phyloP scores from a whole-genome alignment of 2,329 filamentous ascomycete genomes.

The Penicillium nordicum region DNA sequence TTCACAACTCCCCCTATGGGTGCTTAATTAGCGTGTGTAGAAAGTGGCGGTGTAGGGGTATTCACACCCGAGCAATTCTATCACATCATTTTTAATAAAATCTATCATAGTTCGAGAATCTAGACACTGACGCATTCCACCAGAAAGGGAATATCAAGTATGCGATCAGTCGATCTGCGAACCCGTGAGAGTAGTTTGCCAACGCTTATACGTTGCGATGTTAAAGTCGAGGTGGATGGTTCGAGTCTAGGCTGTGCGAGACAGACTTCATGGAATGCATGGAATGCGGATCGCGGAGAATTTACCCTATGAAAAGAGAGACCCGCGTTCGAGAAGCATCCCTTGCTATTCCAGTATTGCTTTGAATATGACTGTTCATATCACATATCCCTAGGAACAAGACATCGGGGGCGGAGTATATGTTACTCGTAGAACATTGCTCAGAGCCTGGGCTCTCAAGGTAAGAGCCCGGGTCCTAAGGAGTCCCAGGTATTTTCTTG shows the following conservation, averaged over 20 bases:
- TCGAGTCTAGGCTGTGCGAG: not conserved
- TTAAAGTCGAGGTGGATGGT: not conserved
- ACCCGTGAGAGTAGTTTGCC: not conserved
- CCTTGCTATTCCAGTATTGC: not conserved
- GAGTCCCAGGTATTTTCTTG: not conserved
- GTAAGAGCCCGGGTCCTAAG: not conserved
- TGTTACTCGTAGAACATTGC: not conserved
- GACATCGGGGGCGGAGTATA: not conserved
- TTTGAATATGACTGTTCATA: not conserved
- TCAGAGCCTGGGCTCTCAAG: not conserved
- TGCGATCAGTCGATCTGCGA: not conserved
- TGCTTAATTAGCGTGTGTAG: not conserved
- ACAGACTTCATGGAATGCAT: not conserved
- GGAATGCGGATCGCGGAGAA: not conserved
- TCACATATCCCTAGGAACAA: not conserved
- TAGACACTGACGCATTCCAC: not conserved
- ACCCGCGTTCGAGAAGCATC: not conserved
- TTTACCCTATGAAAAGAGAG: not conserved
- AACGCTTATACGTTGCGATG: not conserved
- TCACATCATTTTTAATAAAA: not conserved
- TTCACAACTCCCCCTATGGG: not conserved
- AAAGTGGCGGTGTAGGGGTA: not conserved
- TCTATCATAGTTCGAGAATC: not conserved
- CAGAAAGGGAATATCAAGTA: not conserved
- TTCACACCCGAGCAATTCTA: not conserved